Evolutionary conservation across 371 early-diverging fungal species (phyloP).

Genomic region (Capillidium heterosporum): DNA sequence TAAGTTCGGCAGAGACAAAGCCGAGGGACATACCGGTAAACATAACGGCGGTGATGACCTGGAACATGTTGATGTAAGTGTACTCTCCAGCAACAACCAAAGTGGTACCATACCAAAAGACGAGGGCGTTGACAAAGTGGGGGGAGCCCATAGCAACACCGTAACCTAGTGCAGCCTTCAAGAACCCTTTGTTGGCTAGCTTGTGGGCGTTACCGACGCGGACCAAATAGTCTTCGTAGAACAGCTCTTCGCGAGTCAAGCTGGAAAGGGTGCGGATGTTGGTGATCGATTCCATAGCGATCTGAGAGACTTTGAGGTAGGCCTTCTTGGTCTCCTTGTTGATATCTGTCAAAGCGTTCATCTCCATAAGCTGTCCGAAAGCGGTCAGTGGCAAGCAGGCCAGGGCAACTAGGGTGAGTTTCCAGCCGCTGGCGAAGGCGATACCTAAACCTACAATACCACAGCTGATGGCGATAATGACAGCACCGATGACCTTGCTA

Average conservation of each 20-base stretch:
- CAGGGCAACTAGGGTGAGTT: constrained; percentile 59
- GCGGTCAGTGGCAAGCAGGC: constrained; percentile 21
- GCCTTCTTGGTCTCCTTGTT: constrained; percentile 40
- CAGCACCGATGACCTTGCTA: constrained; percentile 38
- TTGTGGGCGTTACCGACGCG: constrained; percentile 43
- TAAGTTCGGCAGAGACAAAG: constrained; percentile 28
- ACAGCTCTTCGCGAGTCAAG: constrained; percentile 52
- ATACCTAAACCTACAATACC: constrained; percentile 16
- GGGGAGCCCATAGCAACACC: constrained; percentile 43
- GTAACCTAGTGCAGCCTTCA: constrained; percentile 34
- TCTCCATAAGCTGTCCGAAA: constrained; percentile 18
- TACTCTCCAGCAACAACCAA: constrained; percentile 25
- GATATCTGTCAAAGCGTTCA: constrained; percentile 20
- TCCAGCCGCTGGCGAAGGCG: constrained; percentile 64
- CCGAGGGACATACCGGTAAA: constrained; percentile 52
- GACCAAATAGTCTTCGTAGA: constrained; percentile 32
- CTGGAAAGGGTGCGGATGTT: constrained; percentile 73
- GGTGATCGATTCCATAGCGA: constrained; percentile 68
- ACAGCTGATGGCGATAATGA: constrained; percentile 30
- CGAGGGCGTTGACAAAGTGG: constrained; percentile 37
- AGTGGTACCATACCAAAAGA: constrained; percentile 21
- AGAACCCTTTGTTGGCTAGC: constrained; percentile 32
- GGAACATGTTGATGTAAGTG: constrained; percentile 27
- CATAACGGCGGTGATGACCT: constrained; percentile 37
- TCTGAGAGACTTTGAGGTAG: constrained; percentile 46